Conservation (phyloP, 2,329 filamentous ascomycete species). For the Aspergillus hiratsukae region DNA sequence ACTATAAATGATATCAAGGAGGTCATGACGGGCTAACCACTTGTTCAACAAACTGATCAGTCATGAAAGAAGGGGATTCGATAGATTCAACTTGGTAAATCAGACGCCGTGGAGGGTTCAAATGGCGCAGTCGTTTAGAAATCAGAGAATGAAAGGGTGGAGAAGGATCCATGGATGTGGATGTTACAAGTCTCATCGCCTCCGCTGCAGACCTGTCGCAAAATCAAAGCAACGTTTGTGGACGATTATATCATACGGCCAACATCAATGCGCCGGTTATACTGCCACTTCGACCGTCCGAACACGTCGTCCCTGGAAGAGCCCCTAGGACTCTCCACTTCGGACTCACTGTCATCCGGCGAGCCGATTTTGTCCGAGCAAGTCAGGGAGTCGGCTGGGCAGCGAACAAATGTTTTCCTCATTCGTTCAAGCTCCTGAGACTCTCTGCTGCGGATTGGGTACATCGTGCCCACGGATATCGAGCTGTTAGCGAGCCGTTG, state of each 20-base stretch:
- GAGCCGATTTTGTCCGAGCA: constrained; percentile 13
- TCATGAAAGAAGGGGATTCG: not conserved
- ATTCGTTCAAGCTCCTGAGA: constrained; percentile 29
- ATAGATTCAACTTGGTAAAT: not conserved
- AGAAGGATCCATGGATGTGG: not conserved
- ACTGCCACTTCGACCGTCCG: constrained; percentile 24
- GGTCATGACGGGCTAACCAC: not conserved
- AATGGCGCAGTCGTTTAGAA: not conserved
- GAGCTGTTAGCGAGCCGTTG: constrained; percentile 28
- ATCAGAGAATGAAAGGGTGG: not conserved
- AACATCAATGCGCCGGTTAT: constrained; percentile 21
- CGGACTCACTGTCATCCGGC: constrained; percentile 24
- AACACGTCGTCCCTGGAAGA: constrained; percentile 20
- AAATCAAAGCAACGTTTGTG: too few relatives aligned
- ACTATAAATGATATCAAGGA: not conserved
- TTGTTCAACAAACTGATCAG: not conserved
- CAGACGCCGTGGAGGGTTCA: too few relatives aligned
- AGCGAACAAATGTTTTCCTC: constrained; percentile 20
- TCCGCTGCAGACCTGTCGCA: too few relatives aligned
- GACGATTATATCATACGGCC: constrained; percentile 31
- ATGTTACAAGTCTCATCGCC: not conserved
- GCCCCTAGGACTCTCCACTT: constrained; percentile 18
- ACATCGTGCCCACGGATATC: constrained; percentile 28
- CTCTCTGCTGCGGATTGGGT: constrained; percentile 29
- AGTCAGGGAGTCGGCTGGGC: constrained; percentile 13